Evolutionary conservation across 1,284 basidiomycete genomes (phyloP), one percentile per base, ranked within the genome.

Genomic region (Porogramme epimiltina): DNA sequence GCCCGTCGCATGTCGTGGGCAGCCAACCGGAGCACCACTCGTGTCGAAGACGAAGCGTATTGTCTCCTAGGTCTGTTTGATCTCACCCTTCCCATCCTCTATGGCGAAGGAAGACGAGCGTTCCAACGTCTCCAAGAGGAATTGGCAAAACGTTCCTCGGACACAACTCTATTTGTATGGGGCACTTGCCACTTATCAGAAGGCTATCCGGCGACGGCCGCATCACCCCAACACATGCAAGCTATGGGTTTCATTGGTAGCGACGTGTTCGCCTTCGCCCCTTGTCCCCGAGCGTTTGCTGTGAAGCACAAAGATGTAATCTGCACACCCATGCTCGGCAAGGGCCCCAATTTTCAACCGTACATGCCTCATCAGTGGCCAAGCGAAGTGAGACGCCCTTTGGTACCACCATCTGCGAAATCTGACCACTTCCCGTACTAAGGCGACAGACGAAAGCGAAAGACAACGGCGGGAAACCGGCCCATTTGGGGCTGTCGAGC

Each of bases 41-140:
- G 44, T 9, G 36, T 37, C 4, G 44, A 45, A 22, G 44, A 45
- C 24, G 22, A 38, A 19, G 44, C 34, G n/a, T 45, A 45, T 23
- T 45, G 23, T n/a, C n/a, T 45, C 11, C n/a, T 45, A 19, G 44
- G 44, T 10, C 34, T 45, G 3, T 45, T 45, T 34, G 24, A 45
- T 18, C n/a, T 45, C 44, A 23, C 9, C 16, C 23, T 45, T 20
- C 16, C 44, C 2, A 38, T 20, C 15, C 16, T 45, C n/a, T 45
- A 45, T 28, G 44, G 44, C 9, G 44, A 45, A 20, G 44, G 44
- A 15, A 3, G 33, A 5, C 44, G 22, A 9, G 44, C 44, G 11
- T 45, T 45, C 19, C 36, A 25, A n/a, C 44, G 44, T 4, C 36
- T 45, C 23, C 44, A 45, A 28, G n/a, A 37, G 23, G 25, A 45